These are phyloP conservation scores for Trapa incisa DNA, from an alignment of 345 rosid genomes.

Conservation along the genomic window DNA sequence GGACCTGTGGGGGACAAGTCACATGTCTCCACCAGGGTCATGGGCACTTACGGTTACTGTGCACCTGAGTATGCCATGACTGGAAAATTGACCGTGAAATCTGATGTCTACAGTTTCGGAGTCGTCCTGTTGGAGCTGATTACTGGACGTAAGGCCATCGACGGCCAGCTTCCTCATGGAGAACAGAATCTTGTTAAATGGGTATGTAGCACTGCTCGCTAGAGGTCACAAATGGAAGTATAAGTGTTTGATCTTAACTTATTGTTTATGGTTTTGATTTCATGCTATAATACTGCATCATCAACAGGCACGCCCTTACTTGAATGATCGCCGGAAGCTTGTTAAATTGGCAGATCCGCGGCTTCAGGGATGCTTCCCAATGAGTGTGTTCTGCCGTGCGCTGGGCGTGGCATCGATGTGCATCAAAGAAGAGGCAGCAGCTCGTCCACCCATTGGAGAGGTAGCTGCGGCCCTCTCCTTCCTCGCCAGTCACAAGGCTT, in stretches of 20 bases:
- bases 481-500: slow-evolving; percentile 62
- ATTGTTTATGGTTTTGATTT: too few relatives aligned
- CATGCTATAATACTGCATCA: slow-evolving; percentile 5
- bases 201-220: slow-evolving; percentile 33
- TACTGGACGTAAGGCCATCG: slow-evolving; percentile 93
- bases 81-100: slow-evolving; percentile 87
- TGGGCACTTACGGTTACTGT: slow-evolving; percentile 99
- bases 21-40: slow-evolving; percentile 96
- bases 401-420: slow-evolving; percentile 97
- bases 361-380: slow-evolving; percentile 71
- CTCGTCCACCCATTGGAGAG: slow-evolving; percentile 84
- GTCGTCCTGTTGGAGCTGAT: slow-evolving; percentile 89
- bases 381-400: slow-evolving; percentile 84
- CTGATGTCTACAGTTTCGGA: slow-evolving; percentile 93
- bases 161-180: slow-evolving; percentile 71
- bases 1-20: slow-evolving; percentile 98
- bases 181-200: slow-evolving; percentile 96
- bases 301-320: slow-evolving; percentile 71
- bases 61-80: slow-evolving; percentile 99
- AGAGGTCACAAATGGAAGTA: neutral
- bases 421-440: slow-evolving; percentile 90
- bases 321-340: slow-evolving; percentile 72
- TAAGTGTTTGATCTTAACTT: too few relatives aligned
- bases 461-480: slow-evolving; percentile 89
- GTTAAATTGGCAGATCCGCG: slow-evolving; percentile 71